Evolutionary conservation across 768 basidiomycete genomes (phyloP).

Genomic region (Lactifluus subvellereus): DNA sequence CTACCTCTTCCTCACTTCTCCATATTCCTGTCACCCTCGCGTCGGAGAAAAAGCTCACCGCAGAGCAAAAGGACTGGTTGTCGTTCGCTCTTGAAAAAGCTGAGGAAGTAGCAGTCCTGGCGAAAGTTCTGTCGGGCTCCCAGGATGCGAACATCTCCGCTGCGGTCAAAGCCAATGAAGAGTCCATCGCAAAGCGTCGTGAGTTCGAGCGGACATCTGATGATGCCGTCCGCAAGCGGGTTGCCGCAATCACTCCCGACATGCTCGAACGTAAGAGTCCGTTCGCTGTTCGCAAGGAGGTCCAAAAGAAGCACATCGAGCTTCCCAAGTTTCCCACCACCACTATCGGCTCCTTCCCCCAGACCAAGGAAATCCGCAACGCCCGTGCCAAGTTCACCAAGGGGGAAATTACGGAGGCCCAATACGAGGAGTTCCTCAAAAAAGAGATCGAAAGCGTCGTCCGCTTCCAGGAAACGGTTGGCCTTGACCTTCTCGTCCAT

Average conservation of each 20-base stretch:
- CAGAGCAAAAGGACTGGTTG: conserved; percentile 95
- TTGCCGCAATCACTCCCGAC: conserved; percentile 83
- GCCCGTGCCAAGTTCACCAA: conserved; percentile 95
- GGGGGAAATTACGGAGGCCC: conserved; percentile 72
- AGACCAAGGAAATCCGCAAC: conserved; percentile 98
- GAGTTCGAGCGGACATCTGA: conserved; percentile 92
- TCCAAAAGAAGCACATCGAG: conserved; percentile 82
- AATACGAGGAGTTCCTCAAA: conserved; percentile 98
- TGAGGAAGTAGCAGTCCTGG: conserved; percentile 80
- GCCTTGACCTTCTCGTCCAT: conserved; percentile 95
- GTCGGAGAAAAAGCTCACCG: conserved; percentile 84
- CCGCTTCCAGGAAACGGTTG: conserved; percentile 94
- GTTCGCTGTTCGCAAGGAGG: conserved; percentile 80
- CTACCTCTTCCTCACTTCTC: conserved; percentile 95
- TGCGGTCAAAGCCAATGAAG: conserved; percentile 83
- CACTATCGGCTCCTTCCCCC: conserved; percentile 98
- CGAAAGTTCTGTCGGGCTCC: conserved; percentile 78
- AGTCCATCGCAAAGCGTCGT: conserved; percentile 89
- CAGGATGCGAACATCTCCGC: conserved; percentile 65
- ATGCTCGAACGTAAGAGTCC: conserved; percentile 83
- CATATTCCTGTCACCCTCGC: conserved; percentile 96
- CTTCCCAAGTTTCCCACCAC: conserved; percentile 98
- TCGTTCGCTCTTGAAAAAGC: conserved; percentile 98
- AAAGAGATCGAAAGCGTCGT: conserved; percentile 93
- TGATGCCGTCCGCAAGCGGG: conserved; percentile 91